Conservation (phyloP, 371 early-diverging fungal species). For the Chytridium lagenaria region DNA sequence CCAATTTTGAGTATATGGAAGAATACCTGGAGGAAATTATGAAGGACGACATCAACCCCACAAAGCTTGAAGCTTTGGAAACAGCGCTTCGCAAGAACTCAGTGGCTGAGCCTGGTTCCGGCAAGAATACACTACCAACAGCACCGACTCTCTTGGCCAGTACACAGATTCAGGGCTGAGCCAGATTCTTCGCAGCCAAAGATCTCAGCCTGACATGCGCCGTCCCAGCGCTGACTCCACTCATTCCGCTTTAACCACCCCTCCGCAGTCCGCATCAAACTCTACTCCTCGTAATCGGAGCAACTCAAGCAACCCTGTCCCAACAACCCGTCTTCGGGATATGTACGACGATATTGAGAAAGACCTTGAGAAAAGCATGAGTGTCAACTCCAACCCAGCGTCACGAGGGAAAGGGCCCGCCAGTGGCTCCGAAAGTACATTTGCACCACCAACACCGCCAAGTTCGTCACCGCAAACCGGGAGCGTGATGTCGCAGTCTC, state of each 20-base stretch:
- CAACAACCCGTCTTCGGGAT: constrained; percentile 20
- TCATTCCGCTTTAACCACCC: not conserved
- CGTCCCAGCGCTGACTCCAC: not conserved
- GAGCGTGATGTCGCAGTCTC: not conserved
- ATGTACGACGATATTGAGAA: constrained; percentile 35
- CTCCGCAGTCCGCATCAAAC: not conserved
- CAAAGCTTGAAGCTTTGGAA: constrained; percentile 33
- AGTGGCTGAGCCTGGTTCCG: not conserved
- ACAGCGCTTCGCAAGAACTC: constrained; percentile 18
- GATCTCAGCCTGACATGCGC: not conserved
- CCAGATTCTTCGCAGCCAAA: constrained; percentile 28
- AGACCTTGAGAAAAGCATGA: constrained; percentile 33
- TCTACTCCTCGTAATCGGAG: constrained; percentile 16
- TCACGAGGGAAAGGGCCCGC: not conserved
- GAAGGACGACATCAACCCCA: constrained; percentile 31
- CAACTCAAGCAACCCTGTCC: constrained; percentile 18
- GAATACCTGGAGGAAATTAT: constrained; percentile 51
- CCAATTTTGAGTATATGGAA: constrained; percentile 47
- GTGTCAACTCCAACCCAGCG: not conserved
- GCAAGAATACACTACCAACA: not conserved
- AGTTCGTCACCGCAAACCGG: not conserved
- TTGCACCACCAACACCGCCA: not conserved
- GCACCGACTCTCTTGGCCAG: not conserved
- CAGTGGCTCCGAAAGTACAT: not conserved
- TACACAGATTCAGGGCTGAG: constrained; percentile 28